Evolutionary conservation across 345 rosid species (phyloP), one percentile per base, ranked within the genome.

Genomic region (Eucalyptus urophylla): DNA sequence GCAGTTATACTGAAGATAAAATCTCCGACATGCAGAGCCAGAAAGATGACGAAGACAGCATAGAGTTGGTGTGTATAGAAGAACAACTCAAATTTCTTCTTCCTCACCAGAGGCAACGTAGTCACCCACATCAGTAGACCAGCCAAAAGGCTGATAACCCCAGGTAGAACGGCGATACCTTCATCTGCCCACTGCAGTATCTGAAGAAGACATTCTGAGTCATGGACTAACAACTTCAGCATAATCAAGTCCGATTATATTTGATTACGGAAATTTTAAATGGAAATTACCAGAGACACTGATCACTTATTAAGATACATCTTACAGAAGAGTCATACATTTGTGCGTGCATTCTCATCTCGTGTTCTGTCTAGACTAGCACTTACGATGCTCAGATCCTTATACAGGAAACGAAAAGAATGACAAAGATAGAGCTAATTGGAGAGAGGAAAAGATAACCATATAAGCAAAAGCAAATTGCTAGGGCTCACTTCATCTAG

Each of bases 1-100:
- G 97, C 95, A 80, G 94, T 94, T 11, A 97, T 94, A 89, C 96
- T 93, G 87, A 97, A 97, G 86, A 94, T n/a, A 89, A 90, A 95
- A 88, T 95, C 96, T 69, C 99, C 98, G 65, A 97, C 97, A 49
- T 97, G 99, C 91, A 97, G 91, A 13, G 97, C 99, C 92, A 96
- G 92, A 94, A 96, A 96, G 88, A 97, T 90, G 17, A 96, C 94
- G 86, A 97, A 96, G 72, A 97, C 94, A 76, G 96, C 72, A 89
- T 97, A 97, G 31, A 97, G 96, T 88, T 96, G 99, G 92, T 96
- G 99, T 21, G 97, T 96, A 95, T 97, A 97, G 94, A 97, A 97
- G 95, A 97, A 97, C 90, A 97, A 91, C 93, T 97, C 99, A 19
- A 97, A 97, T 88, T 91, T 93, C 86, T 93, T 88, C 92, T 90